Evolutionary conservation across 2,329 filamentous ascomycete genomes (phyloP), one percentile per base, ranked within the genome.

Genomic region (Coniochaeta pulveracea): DNA sequence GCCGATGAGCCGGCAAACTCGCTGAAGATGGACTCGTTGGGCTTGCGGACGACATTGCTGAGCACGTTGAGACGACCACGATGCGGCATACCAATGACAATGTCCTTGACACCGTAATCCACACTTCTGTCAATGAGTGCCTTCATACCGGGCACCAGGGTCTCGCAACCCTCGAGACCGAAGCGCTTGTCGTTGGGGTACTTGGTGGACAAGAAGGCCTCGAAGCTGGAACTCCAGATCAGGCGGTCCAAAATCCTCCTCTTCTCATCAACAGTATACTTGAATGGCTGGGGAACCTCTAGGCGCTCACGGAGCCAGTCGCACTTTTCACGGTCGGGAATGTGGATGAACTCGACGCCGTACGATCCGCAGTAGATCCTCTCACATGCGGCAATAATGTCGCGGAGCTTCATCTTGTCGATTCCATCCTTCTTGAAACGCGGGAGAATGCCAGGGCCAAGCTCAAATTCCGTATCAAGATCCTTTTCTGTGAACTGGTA

Each of bases 151-250:
- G 91, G 91, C 38, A 98, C 93, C 45, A 98, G 72, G 37, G 85
- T 89, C 62, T 98, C 91, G 53, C 88, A 93, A 55, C 91, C 91
- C 65, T 98, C 91, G 18, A 98, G 76, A 64, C 91, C 91, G 61
- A 98, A 98, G 54, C 91, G 85, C 74, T 98, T 98, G 66, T 98
- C 91, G 62, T 98, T 98, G 58, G 91, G 91, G 63, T 95, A 96
- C 63, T 98, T 98, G 38, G 86, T 95, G 37, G 91, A 80, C 46
- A 93, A 67, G 72, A 98, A 98, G 39, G 77, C 66, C 66, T 98
- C 91, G 58, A 98, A 98, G 62, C 85, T 95, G 43, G 88, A 93
- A 56, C 85, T 89, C 91, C 91, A 98, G 59, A 98, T 98, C 44
- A 98, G 70, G 53, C 91, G 85, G 63, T 98, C 91, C 45, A 98